phyloP scores from a whole-genome alignment of 1,284 basidiomycete species.

The Melampsora americana region DNA sequence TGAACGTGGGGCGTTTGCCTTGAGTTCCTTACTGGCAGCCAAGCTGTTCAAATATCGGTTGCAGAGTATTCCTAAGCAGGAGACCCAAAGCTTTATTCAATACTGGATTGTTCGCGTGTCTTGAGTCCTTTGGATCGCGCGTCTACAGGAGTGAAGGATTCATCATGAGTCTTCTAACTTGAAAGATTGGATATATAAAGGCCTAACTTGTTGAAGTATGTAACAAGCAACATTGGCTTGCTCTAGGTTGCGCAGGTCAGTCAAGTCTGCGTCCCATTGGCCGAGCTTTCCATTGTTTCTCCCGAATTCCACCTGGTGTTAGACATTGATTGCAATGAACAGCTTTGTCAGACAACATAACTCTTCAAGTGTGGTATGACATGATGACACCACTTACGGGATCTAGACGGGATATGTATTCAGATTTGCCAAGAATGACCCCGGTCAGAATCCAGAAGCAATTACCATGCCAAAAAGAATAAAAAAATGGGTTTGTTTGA shows the following conservation, averaged over 20 bases:
- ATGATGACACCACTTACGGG: neutral
- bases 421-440: neutral
- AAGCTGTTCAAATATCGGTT: constrained; percentile 6
- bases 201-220: neutral
- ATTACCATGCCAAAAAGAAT: too few relatives aligned
- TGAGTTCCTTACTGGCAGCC: neutral
- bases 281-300: neutral
- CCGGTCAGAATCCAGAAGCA: too few relatives aligned
- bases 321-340: neutral
- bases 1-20: too few relatives aligned
- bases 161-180: neutral
- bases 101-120: neutral
- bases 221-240: constrained; percentile 4
- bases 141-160: neutral
- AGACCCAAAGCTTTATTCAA: neutral
- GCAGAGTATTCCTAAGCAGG: neutral
- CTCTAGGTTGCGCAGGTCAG: neutral
- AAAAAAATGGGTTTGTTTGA: too few relatives aligned
- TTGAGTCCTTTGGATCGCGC: constrained; percentile 1
- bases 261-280: constrained; percentile 6
- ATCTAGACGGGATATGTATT: neutral
- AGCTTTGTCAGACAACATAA: too few relatives aligned
- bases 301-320: neutral
- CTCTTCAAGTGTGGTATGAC: neutral
- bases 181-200: neutral